Percentiles rank a stretch among this genome's conserved stretches.
phyloP scores from a whole-genome alignment of 2,329 filamentous ascomycete species.

The Fusarium compactum region DNA sequence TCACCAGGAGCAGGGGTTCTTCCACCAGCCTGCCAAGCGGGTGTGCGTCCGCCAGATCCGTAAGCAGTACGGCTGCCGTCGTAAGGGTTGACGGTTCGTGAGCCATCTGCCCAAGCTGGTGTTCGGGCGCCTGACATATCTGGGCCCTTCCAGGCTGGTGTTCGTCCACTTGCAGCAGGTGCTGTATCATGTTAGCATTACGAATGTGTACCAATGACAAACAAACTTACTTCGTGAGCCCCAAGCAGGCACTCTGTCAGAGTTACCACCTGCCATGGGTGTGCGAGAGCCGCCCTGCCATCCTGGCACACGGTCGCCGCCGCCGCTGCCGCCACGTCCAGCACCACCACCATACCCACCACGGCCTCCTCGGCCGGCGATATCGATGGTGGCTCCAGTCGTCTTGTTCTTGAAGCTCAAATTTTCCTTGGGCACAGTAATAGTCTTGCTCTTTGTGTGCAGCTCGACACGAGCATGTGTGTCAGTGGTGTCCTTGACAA shows the following conservation, averaged over 20 bases:
- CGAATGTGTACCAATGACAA: background rate
- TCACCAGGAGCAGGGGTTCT: slow-evolving; percentile 74
- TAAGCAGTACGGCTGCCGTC: slow-evolving; percentile 83
- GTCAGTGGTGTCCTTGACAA: slow-evolving; percentile 95
- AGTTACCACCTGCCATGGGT: slow-evolving; percentile 69
- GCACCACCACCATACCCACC: slow-evolving; percentile 57
- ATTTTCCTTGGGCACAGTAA: slow-evolving; percentile 84
- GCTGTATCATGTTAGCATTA: slow-evolving; percentile 55
- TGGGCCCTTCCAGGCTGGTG: slow-evolving; percentile 71
- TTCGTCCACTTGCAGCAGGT: slow-evolving; percentile 68
- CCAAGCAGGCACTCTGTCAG: slow-evolving; percentile 82
- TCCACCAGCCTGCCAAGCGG: slow-evolving; percentile 82
- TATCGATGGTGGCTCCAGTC: slow-evolving; percentile 82
- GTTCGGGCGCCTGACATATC: slow-evolving; percentile 71
- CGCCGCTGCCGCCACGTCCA: slow-evolving; percentile 60
- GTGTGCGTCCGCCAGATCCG: slow-evolving; percentile 77
- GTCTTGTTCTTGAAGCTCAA: slow-evolving; percentile 88
- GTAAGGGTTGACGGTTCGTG: slow-evolving; percentile 76
- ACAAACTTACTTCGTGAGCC: slow-evolving; percentile 72
- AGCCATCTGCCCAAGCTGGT: slow-evolving; percentile 77
- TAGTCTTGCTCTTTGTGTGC: slow-evolving; percentile 92
- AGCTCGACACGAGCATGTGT: slow-evolving; percentile 88
- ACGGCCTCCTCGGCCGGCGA: slow-evolving; percentile 66
- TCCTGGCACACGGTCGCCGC: slow-evolving; percentile 61
- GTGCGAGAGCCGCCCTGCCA: slow-evolving; percentile 78